A percentile compares a stretch with the other conserved stretches of the same genome.
phyloP scores from a whole-genome alignment of 495 filamentous ascomycete species.

The Staphylotrichum tortipilum region DNA sequence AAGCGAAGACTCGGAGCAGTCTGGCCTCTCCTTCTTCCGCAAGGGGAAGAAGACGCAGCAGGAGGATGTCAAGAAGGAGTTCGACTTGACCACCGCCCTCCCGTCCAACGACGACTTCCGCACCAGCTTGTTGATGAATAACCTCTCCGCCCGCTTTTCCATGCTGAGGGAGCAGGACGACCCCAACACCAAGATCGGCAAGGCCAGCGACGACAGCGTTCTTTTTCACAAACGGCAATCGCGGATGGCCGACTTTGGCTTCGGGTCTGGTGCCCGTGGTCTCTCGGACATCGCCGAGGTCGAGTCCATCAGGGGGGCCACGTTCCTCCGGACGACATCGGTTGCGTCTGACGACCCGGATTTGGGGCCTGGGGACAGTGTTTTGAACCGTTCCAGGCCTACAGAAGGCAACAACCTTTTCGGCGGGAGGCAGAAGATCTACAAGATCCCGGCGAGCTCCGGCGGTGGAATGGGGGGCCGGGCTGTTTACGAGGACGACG shows the following conservation, averaged over 20 bases:
- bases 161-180: constrained; percentile 94
- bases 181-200: constrained; percentile 74
- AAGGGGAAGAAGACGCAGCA: constrained; percentile 49
- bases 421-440: constrained; percentile 92
- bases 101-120: constrained; percentile 85
- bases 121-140: constrained; percentile 95
- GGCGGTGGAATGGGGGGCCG: constrained; percentile 56
- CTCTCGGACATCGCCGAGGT: constrained; percentile 86
- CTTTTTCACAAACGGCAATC: constrained; percentile 74
- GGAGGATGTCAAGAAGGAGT: constrained; percentile 50
- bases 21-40: constrained; percentile 42
- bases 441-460: constrained; percentile 63
- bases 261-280: constrained; percentile 33
- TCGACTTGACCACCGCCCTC: constrained; percentile 66
- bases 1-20: constrained; percentile 44
- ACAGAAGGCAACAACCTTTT: constrained; percentile 91
- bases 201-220: constrained; percentile 90
- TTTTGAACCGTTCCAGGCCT: constrained; percentile 78
- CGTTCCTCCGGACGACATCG: constrained; percentile 38
- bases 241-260: constrained; percentile 49
- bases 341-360: constrained; percentile 64
- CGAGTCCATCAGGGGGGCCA: constrained; percentile 58
- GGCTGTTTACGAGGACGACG: constrained; percentile 76
- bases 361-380: constrained; percentile 44
- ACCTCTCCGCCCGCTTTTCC: constrained; percentile 88